Evolutionary conservation across 2,329 filamentous ascomycete genomes (phyloP).

Genomic region (Beauveria bassiana): DNA sequence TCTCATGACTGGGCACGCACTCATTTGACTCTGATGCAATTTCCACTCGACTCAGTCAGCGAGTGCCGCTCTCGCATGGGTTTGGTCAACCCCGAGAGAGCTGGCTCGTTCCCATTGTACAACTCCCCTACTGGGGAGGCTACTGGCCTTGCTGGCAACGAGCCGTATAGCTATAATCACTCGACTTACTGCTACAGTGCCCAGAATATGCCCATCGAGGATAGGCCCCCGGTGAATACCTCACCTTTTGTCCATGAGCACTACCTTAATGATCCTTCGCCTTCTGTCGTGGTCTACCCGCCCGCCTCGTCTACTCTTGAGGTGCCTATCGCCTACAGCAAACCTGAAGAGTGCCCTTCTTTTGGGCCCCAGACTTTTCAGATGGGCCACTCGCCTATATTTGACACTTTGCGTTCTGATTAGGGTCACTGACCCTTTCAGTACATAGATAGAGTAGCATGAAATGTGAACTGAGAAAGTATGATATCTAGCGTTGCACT

Average conservation of each 20-base stretch:
- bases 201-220: slow-evolving; percentile 50
- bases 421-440: slow-evolving; percentile 13
- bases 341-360: slow-evolving; percentile 47
- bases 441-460: too few species aligned
- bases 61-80: slow-evolving; percentile 64
- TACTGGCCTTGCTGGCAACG: slow-evolving; percentile 31
- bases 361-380: slow-evolving; percentile 39
- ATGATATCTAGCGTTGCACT: too few species aligned
- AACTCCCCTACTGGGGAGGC: slow-evolving; percentile 42
- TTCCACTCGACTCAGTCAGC: slow-evolving; percentile 61
- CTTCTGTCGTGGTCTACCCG: slow-evolving; percentile 51
- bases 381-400: slow-evolving; percentile 37
- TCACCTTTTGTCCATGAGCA: slow-evolving; percentile 47
- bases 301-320: slow-evolving; percentile 56
- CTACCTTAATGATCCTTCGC: slow-evolving; percentile 57
- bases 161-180: slow-evolving; percentile 46
- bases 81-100: slow-evolving; percentile 53
- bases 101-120: slow-evolving; percentile 54
- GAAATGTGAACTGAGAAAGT: too few species aligned
- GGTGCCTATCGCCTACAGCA: slow-evolving; percentile 55
- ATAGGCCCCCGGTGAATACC: slow-evolving; percentile 48
- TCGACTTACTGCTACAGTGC: slow-evolving; percentile 57
- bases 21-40: slow-evolving; percentile 61
- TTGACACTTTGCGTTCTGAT: slow-evolving; percentile 35
- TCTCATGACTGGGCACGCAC: slow-evolving; percentile 50